Base-by-base conservation (phyloP, 345 rosid genomes). In the Pelargonium nanum region DNA sequence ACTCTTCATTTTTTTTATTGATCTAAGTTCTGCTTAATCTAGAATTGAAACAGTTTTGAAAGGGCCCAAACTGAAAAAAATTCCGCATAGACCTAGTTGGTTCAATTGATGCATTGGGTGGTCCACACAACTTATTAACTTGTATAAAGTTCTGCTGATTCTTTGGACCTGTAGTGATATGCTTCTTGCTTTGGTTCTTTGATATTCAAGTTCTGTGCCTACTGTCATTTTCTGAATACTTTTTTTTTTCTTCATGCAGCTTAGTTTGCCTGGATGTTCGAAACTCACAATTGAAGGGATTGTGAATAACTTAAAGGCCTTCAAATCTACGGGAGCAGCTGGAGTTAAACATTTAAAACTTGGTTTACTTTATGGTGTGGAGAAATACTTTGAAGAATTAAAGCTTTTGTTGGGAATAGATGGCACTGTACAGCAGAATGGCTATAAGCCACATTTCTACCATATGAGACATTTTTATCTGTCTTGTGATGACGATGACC, bases 261-360 rank as follows among this genome's bases (percentile, higher is more conserved):
- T 89, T 61, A 77, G 82, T 68, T 83, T 89, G 58, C 80, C 95
- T 67, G 97, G 86, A 72, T 89, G 95, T 67, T 78, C 86, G 66
- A 80, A 82, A 69, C 80, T 89, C 63, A 85, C 80, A 54, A 74
- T 83, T 1, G 80, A 83, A 59, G 87, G 89, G 40, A 73, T 89
- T 24, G 63, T 89, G 66, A 72, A 74, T 50, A 77, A 71, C 72
- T 77, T 89, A 62, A 83, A 74, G 73, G 78, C 75, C 58, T 72
- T 78, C 24, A 86, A 83, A 67, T 56, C 75, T 23, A 65, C 19
- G 24, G 81, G 83, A 24, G n/a, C 67, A 59, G 68, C 58, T 17
- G 85, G 78, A 23, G 69, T 89, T 70, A 85, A 83, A 68, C 85
- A 83, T 60, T 75, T 89, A 65, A 77, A 83, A 68, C 76, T 86